Conservation (phyloP, 345 rosid species). For the Eucalyptus sp. region DNA sequence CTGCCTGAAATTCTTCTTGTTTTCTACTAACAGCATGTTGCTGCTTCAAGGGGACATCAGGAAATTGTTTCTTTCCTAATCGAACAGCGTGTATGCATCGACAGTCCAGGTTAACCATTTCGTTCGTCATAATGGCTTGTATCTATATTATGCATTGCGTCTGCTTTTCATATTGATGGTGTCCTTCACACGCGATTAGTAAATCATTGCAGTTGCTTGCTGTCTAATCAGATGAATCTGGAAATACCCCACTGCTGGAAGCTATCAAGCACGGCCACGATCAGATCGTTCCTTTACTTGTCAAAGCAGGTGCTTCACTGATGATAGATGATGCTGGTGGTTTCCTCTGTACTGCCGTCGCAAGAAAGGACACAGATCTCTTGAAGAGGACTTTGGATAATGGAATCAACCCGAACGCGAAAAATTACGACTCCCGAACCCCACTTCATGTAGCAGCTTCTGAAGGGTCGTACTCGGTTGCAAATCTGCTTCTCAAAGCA, state of each 20-base stretch:
- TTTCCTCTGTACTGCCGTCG: slow-evolving; percentile 52
- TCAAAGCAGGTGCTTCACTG: slow-evolving; percentile 48
- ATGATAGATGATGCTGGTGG: slow-evolving; percentile 47
- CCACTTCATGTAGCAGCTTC: slow-evolving; percentile 81
- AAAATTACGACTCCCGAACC: slow-evolving; percentile 63
- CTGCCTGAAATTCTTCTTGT: not conserved
- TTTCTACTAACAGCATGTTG: slow-evolving; percentile 46
- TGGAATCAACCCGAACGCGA: slow-evolving; percentile 64
- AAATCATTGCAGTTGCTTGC: not conserved
- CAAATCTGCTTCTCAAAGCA: slow-evolving; percentile 42
- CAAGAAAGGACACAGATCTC: slow-evolving; percentile 42
- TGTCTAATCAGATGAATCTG: slow-evolving; percentile 36
- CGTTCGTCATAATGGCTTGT: too few relatives aligned
- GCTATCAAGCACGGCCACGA: slow-evolving; percentile 67
- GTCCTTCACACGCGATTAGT: not conserved
- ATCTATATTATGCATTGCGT: not conserved
- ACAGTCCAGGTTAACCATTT: slow-evolving; percentile 21
- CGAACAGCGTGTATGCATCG: slow-evolving; percentile 39
- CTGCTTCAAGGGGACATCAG: slow-evolving; percentile 67
- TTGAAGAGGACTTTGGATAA: slow-evolving; percentile 39
- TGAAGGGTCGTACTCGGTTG: slow-evolving; percentile 37
- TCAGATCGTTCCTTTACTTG: slow-evolving; percentile 43
- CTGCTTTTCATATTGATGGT: not conserved
- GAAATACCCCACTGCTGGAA: slow-evolving; percentile 71
- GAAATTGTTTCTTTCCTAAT: slow-evolving; percentile 52